Percentiles rank a stretch among this genome's conserved stretches.
These are phyloP conservation scores for Scutellaria baicalensis DNA, from an alignment of 257 asterid species.

Conservation along the genomic window DNA sequence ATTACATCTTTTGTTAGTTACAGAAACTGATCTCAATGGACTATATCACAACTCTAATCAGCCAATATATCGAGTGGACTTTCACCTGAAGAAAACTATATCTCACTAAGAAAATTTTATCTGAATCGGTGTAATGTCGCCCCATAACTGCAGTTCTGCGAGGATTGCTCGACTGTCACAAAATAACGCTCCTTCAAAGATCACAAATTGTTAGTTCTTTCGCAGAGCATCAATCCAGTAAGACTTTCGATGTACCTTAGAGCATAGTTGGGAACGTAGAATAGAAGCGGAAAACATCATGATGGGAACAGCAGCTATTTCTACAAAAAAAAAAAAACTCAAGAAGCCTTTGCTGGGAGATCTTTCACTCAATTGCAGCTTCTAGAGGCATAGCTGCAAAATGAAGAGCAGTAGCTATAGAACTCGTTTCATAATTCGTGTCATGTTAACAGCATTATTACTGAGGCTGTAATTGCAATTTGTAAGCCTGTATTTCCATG, in stretches of 20 bases:
- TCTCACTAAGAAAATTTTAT: neutral
- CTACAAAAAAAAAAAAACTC: conserved; percentile 20
- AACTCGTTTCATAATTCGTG: neutral
- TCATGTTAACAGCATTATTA: neutral
- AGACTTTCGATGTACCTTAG: neutral
- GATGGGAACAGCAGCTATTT: neutral
- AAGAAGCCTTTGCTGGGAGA: neutral
- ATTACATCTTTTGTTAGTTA: neutral
- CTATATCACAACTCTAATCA: conserved; percentile 1
- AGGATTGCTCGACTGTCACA: neutral
- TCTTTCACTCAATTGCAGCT: neutral
- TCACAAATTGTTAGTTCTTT: neutral
- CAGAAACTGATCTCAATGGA: neutral
- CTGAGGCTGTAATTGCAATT: conserved; percentile 54
- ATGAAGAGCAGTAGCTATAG: neutral
- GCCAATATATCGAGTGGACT: neutral
- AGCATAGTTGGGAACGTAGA: neutral
- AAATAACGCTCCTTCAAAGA: neutral
- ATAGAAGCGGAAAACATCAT: neutral
- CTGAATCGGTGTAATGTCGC: neutral
- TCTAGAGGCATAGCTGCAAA: neutral
- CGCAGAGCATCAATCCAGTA: neutral
- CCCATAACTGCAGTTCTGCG: neutral
- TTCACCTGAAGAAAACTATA: neutral
- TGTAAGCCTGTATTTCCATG: conserved; percentile 96